Evolutionary conservation across 371 early-diverging fungal species (phyloP).

Genomic region (Actinomucor elegans): DNA sequence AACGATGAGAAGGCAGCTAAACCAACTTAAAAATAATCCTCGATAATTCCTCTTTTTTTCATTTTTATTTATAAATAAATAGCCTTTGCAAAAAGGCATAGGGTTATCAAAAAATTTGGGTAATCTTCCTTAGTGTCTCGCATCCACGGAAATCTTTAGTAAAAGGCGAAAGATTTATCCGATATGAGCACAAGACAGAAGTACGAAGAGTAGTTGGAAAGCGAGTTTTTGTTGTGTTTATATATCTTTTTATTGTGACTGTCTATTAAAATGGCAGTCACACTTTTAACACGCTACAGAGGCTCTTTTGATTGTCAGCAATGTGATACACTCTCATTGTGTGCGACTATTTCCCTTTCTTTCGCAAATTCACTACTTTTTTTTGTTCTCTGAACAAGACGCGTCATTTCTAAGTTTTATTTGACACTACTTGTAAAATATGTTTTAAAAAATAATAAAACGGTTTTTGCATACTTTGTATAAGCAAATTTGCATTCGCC

Average conservation of each 20-base stretch:
- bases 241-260: conserved; percentile 5
- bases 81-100: neutral
- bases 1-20: conserved; percentile 49
- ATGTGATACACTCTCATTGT: too few relatives aligned
- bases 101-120: conserved; percentile 45
- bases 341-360: neutral
- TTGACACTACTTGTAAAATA: neutral
- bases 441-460: neutral
- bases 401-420: neutral
- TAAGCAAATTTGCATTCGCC: neutral
- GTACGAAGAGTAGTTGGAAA: conserved; percentile 23
- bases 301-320: too few relatives aligned
- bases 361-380: too few relatives aligned
- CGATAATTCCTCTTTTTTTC: conserved; percentile 9
- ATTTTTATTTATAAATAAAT: conserved; percentile 4
- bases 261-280: too few relatives aligned
- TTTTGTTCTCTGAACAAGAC: too few relatives aligned
- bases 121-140: conserved; percentile 47
- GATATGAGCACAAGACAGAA: conserved; percentile 51
- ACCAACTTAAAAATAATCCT: conserved; percentile 27
- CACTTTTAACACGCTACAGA: too few relatives aligned
- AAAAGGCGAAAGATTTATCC: conserved; percentile 61
- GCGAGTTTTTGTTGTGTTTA: conserved; percentile 1
- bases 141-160: conserved; percentile 60
- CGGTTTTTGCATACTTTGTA: neutral